Evolutionary conservation across 352 stramenopile species (phyloP).

Genomic region (Phytophthora megakarya): DNA sequence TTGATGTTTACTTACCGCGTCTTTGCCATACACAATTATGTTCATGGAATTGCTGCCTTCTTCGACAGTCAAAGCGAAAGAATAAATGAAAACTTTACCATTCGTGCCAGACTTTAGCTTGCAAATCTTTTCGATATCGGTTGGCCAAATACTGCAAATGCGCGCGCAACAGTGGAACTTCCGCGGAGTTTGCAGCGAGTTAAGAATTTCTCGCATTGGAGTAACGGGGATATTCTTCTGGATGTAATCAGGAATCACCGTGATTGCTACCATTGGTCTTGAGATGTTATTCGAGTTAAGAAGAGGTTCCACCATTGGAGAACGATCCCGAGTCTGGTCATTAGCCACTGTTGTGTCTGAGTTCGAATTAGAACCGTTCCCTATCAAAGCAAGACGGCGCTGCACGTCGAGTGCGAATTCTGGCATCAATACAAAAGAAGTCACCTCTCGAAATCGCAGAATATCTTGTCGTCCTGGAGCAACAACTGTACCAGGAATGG

Average conservation of each 20-base stretch:
- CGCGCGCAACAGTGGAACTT: conserved; percentile 73
- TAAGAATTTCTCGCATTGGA: conserved; percentile 40
- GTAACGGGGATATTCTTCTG: conserved; percentile 51
- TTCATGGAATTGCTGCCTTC: conserved; percentile 57
- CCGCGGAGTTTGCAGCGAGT: conserved; percentile 40
- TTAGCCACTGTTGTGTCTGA: background rate
- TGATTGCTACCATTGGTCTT: conserved; percentile 22
- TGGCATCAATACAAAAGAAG: conserved; percentile 66
- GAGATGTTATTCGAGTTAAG: background rate
- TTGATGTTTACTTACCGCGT: conserved; percentile 54
- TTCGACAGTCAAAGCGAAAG: conserved; percentile 64
- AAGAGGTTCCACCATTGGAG: background rate
- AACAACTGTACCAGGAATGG: conserved; percentile 13
- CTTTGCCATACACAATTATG: conserved; percentile 69
- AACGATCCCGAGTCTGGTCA: background rate
- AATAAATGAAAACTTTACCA: conserved; percentile 63
- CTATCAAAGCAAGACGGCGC: conserved; percentile 25
- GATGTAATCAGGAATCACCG: conserved; percentile 56
- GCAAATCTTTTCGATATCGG: conserved; percentile 50
- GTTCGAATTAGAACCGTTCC: background rate
- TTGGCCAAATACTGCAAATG: conserved; percentile 52
- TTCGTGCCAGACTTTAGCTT: conserved; percentile 40
- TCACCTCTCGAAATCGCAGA: conserved; percentile 73
- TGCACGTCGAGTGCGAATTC: conserved; percentile 54
- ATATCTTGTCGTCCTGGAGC: conserved; percentile 14